Evolutionary conservation across 2,329 filamentous ascomycete species (phyloP).

Genomic region (Helotiales sp.): DNA sequence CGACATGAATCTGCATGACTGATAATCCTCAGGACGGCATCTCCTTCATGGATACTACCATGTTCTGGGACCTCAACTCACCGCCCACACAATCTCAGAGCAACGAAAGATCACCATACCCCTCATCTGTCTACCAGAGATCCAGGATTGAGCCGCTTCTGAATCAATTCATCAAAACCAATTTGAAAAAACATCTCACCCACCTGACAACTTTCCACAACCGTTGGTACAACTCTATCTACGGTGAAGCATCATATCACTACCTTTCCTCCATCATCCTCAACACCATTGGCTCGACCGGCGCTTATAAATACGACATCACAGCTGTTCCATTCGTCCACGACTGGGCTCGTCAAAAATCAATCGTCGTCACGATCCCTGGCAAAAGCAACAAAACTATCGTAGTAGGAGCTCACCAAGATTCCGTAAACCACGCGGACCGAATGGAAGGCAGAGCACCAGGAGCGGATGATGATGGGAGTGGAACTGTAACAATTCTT

Average conservation of each 20-base stretch:
- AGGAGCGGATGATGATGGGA: slow-evolving; percentile 89
- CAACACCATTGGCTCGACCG: slow-evolving; percentile 66
- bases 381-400: slow-evolving; percentile 79
- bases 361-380: slow-evolving; percentile 84
- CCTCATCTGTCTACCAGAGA: slow-evolving; percentile 62
- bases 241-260: slow-evolving; percentile 76
- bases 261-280: slow-evolving; percentile 79
- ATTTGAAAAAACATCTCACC: slow-evolving; percentile 75
- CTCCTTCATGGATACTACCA: slow-evolving; percentile 91
- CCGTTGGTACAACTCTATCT: slow-evolving; percentile 74
- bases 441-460: slow-evolving; percentile 47
- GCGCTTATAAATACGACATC: slow-evolving; percentile 64
- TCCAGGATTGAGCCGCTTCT: slow-evolving; percentile 65
- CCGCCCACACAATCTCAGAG: slow-evolving; percentile 34
- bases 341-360: slow-evolving; percentile 75
- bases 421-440: slow-evolving; percentile 72
- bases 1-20: neutral
- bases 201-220: slow-evolving; percentile 76
- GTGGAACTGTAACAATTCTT: slow-evolving; percentile 87
- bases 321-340: slow-evolving; percentile 73
- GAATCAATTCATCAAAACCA: slow-evolving; percentile 66
- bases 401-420: slow-evolving; percentile 86
- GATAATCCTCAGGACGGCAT: slow-evolving; percentile 61
- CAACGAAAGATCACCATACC: slow-evolving; percentile 57
- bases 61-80: slow-evolving; percentile 58